Conservation (phyloP, 164 flowering plant genomes). For the Chloranthus sessilifolius region DNA sequence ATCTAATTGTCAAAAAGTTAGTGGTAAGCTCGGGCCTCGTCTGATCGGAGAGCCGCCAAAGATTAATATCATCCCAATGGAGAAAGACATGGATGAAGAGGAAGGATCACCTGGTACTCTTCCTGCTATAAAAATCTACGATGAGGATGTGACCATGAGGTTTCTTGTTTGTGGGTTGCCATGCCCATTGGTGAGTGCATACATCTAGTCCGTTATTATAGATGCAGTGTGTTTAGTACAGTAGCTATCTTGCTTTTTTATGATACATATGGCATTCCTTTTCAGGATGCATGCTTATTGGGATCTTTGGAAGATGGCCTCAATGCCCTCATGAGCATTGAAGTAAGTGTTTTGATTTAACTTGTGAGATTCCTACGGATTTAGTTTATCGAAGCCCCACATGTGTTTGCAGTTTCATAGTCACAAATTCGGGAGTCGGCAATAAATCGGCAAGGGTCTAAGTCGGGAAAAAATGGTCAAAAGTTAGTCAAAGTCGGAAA, state of each 20-base stretch:
- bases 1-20: slow-evolving; percentile 27
- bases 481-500: too few relatives aligned
- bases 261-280: too few relatives aligned
- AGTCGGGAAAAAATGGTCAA: too few relatives aligned
- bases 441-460: too few relatives aligned
- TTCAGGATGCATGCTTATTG: slow-evolving; percentile 74
- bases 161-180: slow-evolving; percentile 88
- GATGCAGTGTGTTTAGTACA: too few relatives aligned
- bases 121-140: slow-evolving; percentile 81
- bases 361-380: too few relatives aligned
- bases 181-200: slow-evolving; percentile 51
- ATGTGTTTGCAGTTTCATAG: too few relatives aligned
- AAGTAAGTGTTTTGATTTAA: slow-evolving; percentile 89
- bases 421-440: too few relatives aligned
- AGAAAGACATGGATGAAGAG: slow-evolving; percentile 49
- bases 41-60: slow-evolving; percentile 83
- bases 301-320: slow-evolving; percentile 90
- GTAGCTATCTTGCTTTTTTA: too few relatives aligned
- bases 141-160: slow-evolving; percentile 77
- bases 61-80: slow-evolving; percentile 48
- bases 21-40: slow-evolving; percentile 51
- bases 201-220: slow-evolving; percentile 8
- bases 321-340: slow-evolving; percentile 82
- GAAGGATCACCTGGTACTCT: slow-evolving; percentile 44
- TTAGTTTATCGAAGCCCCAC: too few relatives aligned